Base-by-base conservation (phyloP, 371 early-diverging fungal species). In the Lichtheimia hyalospora region DNA sequence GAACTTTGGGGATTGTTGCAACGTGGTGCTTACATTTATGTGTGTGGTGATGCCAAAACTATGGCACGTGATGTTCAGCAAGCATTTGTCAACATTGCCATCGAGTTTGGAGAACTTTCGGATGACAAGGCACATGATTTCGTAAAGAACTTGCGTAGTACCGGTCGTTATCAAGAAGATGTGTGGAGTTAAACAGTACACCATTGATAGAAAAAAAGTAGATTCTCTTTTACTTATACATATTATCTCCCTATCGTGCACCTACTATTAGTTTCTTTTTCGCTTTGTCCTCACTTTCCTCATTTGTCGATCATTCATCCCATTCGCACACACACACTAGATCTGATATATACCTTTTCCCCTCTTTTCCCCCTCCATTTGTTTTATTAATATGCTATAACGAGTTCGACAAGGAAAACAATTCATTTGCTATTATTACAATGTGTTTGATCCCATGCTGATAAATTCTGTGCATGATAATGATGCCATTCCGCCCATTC, bases 41-140 rank as follows among this genome's bases (percentile, higher is more conserved):
- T 98, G 46, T 96, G 96, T 67, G 96, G 97, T 62, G 97, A 98
- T 78, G 97, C 96, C 46, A 96, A 93, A 77, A 78, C 84, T 60
- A 98, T 98, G 99, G 97, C 96, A 16, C 85, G 88, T 50, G 97
- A 97, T 65, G 97, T 98, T 3, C 77, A 90, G 54, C 68, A 75
- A 34, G 77, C 82, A 3, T 81, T 96, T 52, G 73, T 86, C 0
- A 72, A 84, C 40, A 83, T 95, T 64, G 94, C 92, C 15, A 70
- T 75, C 54, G 66, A 77, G 16, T 73, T 74, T 49, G 96, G 95
- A 13, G 90, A 83, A 5, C 69, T 87, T 76, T 61, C 77, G 0
- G 89, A 88, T 57, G 87, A 85, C 4, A 77, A 80, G 58, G 95
- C 94, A 0, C 80, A 80, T 57, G 81, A 79, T 16, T 95, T 88